Percentiles rank a stretch among this genome's conserved stretches.
Conservation (phyloP, 2,329 filamentous ascomycete genomes). For the Aspergillus novofumigatus region DNA sequence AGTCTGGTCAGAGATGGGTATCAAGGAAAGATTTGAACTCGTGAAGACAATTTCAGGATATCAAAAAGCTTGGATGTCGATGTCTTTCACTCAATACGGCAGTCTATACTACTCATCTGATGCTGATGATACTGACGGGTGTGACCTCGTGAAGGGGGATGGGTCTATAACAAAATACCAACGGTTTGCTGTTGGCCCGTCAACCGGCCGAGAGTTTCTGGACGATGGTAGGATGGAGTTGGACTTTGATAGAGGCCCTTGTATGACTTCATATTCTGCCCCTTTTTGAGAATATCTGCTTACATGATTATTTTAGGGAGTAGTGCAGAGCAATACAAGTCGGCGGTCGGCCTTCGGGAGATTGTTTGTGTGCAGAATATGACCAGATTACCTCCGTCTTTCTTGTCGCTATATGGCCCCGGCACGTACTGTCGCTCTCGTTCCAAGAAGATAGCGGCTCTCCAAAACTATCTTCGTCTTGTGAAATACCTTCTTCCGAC, state of each 20-base stretch:
- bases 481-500: slow-evolving; percentile 23
- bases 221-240: no score
- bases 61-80: slow-evolving; percentile 29
- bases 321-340: no score
- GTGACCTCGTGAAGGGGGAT: not conserved
- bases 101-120: slow-evolving; percentile 29
- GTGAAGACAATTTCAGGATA: slow-evolving; percentile 23
- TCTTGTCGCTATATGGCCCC: slow-evolving; percentile 22
- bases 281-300: no score
- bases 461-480: slow-evolving; percentile 26
- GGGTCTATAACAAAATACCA: no score
- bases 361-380: no score
- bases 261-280: no score
- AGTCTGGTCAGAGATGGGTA: slow-evolving; percentile 27
- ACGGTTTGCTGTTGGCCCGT: no score
- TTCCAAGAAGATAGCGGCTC: slow-evolving; percentile 29
- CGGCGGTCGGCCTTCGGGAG: no score
- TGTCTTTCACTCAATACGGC: slow-evolving; percentile 23
- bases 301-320: no score
- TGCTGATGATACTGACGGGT: slow-evolving; percentile 10
- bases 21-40: slow-evolving; percentile 22
- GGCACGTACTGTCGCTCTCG: slow-evolving; percentile 33
- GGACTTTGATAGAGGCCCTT: no score
- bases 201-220: no score
- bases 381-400: no score